Percentiles rank a stretch among this genome's conserved stretches.
Conservation (phyloP, 2,329 filamentous ascomycete species). For the Aureobasidium namibiae region DNA sequence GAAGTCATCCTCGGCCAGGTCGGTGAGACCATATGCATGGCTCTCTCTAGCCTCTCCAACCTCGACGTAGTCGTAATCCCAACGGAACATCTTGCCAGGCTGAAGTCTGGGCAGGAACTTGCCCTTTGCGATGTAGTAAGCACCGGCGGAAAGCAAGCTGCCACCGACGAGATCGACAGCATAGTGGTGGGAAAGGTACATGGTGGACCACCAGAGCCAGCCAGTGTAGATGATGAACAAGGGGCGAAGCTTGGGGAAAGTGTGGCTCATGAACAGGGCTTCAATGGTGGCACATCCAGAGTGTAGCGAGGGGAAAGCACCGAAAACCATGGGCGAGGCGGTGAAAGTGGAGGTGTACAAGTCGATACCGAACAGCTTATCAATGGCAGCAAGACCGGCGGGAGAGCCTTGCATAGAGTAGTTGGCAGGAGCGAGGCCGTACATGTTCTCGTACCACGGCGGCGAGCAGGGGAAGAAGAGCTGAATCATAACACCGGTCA, state of each 20-base stretch:
- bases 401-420: constrained; percentile 87
- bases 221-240: constrained; percentile 76
- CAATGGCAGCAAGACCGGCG: constrained; percentile 79
- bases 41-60: constrained; percentile 55
- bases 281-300: constrained; percentile 83
- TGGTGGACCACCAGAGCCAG: constrained; percentile 98
- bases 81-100: constrained; percentile 75
- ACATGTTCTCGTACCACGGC: constrained; percentile 93
- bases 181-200: constrained; percentile 97
- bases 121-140: constrained; percentile 74
- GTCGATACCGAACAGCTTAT: constrained; percentile 82
- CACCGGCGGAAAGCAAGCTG: constrained; percentile 52
- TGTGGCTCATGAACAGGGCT: constrained; percentile 85
- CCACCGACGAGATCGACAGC: constrained; percentile 87
- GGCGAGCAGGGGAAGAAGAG: constrained; percentile 87
- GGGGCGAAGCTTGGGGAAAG: constrained; percentile 74
- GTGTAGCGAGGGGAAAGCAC: constrained; percentile 89
- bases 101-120: constrained; percentile 78
- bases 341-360: constrained; percentile 90
- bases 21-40: constrained; percentile 48
- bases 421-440: constrained; percentile 82
- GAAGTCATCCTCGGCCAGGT: constrained; percentile 44
- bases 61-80: constrained; percentile 94
- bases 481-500: constrained; percentile 79
- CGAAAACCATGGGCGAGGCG: constrained; percentile 84